Percentiles rank a stretch among this genome's conserved stretches.
These are phyloP conservation scores for Boletus rubropictus DNA, from an alignment of 768 basidiomycete genomes.

Conservation along the genomic window DNA sequence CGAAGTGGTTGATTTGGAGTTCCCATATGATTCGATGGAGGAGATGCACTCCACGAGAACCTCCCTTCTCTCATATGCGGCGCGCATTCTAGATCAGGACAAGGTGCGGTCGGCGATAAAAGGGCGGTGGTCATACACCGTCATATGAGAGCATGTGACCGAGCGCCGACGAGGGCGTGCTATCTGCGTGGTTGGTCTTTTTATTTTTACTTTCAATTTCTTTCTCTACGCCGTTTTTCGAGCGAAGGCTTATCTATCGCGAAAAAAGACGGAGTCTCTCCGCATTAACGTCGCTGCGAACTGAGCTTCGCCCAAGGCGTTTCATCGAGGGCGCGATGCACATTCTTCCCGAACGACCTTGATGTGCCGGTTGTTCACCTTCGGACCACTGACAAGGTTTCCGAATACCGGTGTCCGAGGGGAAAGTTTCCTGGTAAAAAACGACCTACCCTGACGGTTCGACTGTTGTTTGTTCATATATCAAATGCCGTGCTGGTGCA, in stretches of 20 bases:
- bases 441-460: neutral
- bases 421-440: neutral
- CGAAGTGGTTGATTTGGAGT: neutral
- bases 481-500: neutral
- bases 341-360: neutral
- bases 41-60: neutral
- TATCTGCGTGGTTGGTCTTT: neutral
- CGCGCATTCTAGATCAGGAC: conserved; percentile 1
- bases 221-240: neutral
- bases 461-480: neutral
- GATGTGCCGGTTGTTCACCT: neutral
- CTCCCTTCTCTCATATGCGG: neutral
- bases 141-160: neutral
- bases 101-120: conserved; percentile 3
- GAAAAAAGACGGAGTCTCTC: neutral
- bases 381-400: neutral
- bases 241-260: conserved; percentile 1
- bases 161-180: neutral
- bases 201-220: neutral
- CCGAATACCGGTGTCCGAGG: neutral
- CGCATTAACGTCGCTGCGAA: neutral
- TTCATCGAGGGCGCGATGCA: neutral
- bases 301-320: neutral
- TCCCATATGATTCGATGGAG: neutral
- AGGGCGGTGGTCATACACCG: neutral